Evolutionary conservation across 2,329 filamentous ascomycete species (phyloP), one percentile per base, ranked within the genome.

Genomic region (Mycocentrospora acerina): DNA sequence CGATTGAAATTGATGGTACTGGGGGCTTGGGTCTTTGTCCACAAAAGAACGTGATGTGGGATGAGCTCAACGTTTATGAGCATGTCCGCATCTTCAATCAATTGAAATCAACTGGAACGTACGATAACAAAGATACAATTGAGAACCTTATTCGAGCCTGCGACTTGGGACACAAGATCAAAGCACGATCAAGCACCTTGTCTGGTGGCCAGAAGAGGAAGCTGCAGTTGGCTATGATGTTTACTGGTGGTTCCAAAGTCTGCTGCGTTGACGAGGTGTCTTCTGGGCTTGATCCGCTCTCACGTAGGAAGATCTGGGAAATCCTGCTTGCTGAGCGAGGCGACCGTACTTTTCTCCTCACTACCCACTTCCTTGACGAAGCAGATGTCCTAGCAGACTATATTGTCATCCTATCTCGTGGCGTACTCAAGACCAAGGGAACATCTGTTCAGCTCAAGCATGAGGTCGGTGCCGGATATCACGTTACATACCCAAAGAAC

Each of bases 1-100:
- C 76, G 3, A 93, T 96, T 50, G 80, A 79, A 16, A 83, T 95
- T 30, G 83, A 90, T 49, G 84, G 83, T 1, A 83, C 81, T 8
- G 87, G 87, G 8, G 88, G 88, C 0, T 77, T 96, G 14, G 90
- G 90, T 11, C 83, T 95, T 28, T 91, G 89, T 40, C 90, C 90
- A 0, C 90, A 96, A 63, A 90, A 91, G 73, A 96, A 96, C 55
- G 90, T 96, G 5, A 77, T 96, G 22, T 96, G 90, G 90, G 86
- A 91, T 53, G 84, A 90, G 41, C 71, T 96, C 38, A 94, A 87
- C 0, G 89, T 95, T 0, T 80, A 83, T 55, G 89, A 95, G 64
- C 90, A 95, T 57, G 81, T 95, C 12, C 70, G 71, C 8, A 87
- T 95, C 33, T 95, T 95, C 71, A 91, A 93, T 62, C 76, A 77